These are phyloP conservation scores for Suhomyces maxii DNA, from an alignment of 1,139 yeast genomes.

Conservation along the genomic window DNA sequence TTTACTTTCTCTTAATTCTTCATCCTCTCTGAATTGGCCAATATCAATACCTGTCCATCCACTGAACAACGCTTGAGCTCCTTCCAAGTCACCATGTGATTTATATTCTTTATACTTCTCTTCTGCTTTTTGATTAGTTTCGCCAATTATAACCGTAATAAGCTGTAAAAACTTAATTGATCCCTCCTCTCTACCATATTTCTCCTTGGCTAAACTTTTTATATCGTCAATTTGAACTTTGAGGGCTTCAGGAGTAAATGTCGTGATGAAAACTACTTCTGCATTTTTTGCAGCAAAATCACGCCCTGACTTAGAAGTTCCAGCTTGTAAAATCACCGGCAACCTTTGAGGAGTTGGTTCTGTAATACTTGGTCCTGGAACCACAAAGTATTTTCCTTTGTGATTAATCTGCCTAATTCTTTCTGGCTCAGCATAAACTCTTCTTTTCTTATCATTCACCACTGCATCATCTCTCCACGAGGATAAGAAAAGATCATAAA, in stretches of 20 bases:
- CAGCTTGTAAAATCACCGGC: constrained; percentile 50
- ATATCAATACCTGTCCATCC: constrained; percentile 42
- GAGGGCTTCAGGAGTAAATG: constrained; percentile 28
- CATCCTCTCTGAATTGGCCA: constrained; percentile 27
- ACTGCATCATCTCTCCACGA: constrained; percentile 52
- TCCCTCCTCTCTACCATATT: constrained; percentile 34
- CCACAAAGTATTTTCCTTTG: constrained; percentile 39
- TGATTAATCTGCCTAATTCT: constrained; percentile 41
- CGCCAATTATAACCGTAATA: constrained; percentile 34
- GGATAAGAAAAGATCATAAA: constrained; percentile 39
- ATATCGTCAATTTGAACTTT: constrained; percentile 28
- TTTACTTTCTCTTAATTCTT: constrained; percentile 29
- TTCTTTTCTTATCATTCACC: constrained; percentile 23
- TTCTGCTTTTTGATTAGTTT: constrained; percentile 37
- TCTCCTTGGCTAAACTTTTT: constrained; percentile 29
- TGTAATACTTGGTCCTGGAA: constrained; percentile 47
- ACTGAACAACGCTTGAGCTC: constrained; percentile 39
- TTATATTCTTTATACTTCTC: constrained; percentile 30
- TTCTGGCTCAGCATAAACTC: constrained; percentile 40
- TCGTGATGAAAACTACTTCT: constrained; percentile 41
- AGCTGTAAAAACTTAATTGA: constrained; percentile 37
- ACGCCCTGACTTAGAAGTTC: constrained; percentile 45
- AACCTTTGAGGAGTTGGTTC: constrained; percentile 47
- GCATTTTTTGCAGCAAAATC: constrained; percentile 48
- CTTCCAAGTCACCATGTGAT: constrained; percentile 37